Conservation (phyloP, 148 eudicot genomes). For the Drosera capensis region DNA sequence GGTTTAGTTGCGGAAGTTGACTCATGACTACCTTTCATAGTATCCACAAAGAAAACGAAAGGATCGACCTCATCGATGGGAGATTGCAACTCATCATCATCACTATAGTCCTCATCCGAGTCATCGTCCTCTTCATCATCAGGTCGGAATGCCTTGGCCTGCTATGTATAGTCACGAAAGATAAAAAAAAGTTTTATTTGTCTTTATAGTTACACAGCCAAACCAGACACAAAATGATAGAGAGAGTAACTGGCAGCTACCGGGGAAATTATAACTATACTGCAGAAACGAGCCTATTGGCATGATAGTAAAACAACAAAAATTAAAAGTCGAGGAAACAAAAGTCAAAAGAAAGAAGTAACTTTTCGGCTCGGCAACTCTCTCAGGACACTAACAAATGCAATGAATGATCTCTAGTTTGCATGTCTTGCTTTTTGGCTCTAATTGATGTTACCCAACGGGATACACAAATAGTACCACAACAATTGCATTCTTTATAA, state of each 20-base stretch:
- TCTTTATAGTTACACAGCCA: background rate
- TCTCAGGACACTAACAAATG: too few species aligned
- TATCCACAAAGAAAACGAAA: slow-evolving; percentile 78
- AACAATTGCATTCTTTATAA: too few species aligned
- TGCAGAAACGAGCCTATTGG: too few species aligned
- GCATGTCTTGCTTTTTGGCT: too few species aligned
- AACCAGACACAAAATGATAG: background rate
- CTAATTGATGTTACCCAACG: too few species aligned
- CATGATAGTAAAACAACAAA: too few species aligned
- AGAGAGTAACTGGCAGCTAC: background rate
- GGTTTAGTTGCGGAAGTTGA: background rate
- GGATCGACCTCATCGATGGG: slow-evolving; percentile 94
- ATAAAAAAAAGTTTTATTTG: background rate
- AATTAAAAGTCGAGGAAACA: too few species aligned
- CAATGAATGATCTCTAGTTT: too few species aligned
- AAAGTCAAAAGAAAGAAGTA: too few species aligned
- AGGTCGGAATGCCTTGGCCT: slow-evolving; percentile 86
- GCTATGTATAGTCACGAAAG: background rate
- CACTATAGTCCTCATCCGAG: slow-evolving; percentile 82
- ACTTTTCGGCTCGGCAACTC: too few species aligned
- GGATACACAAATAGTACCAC: too few species aligned
- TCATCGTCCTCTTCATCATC: slow-evolving; percentile 82
- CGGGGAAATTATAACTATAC: too few species aligned
- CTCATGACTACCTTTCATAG: slow-evolving; percentile 42
- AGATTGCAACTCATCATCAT: slow-evolving; percentile 85